Percentiles rank a stretch among this genome's conserved stretches.
phyloP scores from a whole-genome alignment of 306 rosid genomes.

The Begonia fuchsioides region DNA sequence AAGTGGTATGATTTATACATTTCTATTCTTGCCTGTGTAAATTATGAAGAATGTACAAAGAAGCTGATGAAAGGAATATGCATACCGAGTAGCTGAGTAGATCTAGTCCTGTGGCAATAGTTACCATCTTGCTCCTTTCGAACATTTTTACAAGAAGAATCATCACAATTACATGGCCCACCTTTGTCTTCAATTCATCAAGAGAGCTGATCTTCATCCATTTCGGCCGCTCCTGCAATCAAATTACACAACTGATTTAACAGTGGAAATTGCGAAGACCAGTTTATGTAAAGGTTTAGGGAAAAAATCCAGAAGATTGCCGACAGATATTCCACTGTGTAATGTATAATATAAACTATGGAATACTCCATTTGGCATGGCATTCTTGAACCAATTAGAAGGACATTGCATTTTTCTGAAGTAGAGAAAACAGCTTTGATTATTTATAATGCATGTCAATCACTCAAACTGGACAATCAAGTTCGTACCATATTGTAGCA shows the following conservation, averaged over 20 bases:
- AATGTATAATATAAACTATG: too few relatives aligned
- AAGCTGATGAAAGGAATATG: conserved; percentile 86
- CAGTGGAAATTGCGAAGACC: too few relatives aligned
- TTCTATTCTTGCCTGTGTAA: conserved; percentile 50
- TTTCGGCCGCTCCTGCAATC: conserved; percentile 65
- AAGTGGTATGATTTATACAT: background rate
- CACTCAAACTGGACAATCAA: too few relatives aligned
- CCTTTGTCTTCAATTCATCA: conserved; percentile 87
- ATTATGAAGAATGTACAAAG: conserved; percentile 86
- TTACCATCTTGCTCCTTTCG: conserved; percentile 95
- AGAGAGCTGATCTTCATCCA: conserved; percentile 94
- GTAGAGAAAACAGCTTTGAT: too few relatives aligned
- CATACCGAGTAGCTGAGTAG: conserved; percentile 74
- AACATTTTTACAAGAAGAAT: conserved; percentile 95
- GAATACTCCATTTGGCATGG: too few relatives aligned
- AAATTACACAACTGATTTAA: background rate
- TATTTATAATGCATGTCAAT: too few relatives aligned
- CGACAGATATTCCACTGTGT: too few relatives aligned
- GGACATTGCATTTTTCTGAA: too few relatives aligned
- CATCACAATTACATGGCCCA: conserved; percentile 94
- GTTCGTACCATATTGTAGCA: too few relatives aligned
- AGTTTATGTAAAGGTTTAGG: too few relatives aligned
- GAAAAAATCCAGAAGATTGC: too few relatives aligned
- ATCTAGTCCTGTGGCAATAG: conserved; percentile 66
- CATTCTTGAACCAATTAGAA: too few relatives aligned